phyloP scores from a whole-genome alignment of 1,284 basidiomycete genomes.

The Ganoderma multipileum region DNA sequence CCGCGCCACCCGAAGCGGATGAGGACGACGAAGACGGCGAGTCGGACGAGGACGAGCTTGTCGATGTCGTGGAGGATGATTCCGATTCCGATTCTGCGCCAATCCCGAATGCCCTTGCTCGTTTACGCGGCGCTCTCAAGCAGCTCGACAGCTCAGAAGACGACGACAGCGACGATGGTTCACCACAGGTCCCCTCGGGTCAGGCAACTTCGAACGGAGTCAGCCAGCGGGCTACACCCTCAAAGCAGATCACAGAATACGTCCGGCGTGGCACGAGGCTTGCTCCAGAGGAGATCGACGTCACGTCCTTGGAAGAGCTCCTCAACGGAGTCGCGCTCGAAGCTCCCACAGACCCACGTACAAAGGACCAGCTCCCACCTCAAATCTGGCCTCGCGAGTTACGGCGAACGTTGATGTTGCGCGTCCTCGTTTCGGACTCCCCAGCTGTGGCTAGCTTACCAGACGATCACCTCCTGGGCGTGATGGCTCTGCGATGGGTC shows the following conservation, averaged over 20 bases:
- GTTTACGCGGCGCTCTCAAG: constrained; percentile 71
- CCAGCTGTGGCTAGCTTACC: constrained; percentile 53
- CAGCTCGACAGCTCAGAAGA: constrained; percentile 54
- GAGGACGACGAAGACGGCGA: constrained; percentile 45
- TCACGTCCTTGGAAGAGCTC: constrained; percentile 55
- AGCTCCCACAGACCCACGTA: constrained; percentile 29
- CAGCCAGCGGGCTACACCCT: constrained; percentile 5
- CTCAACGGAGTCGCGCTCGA: constrained; percentile 46
- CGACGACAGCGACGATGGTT: constrained; percentile 18
- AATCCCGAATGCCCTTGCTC: constrained; percentile 67
- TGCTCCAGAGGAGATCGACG: constrained; percentile 60
- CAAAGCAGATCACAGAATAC: constrained; percentile 68
- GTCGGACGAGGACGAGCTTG: constrained; percentile 59
- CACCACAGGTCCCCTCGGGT: neutral
- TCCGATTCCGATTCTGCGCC: constrained; percentile 57
- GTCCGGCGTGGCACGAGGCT: constrained; percentile 75
- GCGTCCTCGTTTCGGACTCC: constrained; percentile 62
- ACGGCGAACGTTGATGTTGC: constrained; percentile 65
- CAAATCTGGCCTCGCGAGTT: constrained; percentile 57
- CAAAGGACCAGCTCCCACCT: constrained; percentile 30
- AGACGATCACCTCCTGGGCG: constrained; percentile 52
- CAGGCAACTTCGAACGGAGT: neutral
- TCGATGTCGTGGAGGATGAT: constrained; percentile 60
- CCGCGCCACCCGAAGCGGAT: constrained; percentile 30
- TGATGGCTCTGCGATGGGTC: constrained; percentile 68